These are phyloP conservation scores for Scopulariopsis brevicaulis DNA, from an alignment of 2,329 filamentous ascomycete species.

Conservation along the genomic window DNA sequence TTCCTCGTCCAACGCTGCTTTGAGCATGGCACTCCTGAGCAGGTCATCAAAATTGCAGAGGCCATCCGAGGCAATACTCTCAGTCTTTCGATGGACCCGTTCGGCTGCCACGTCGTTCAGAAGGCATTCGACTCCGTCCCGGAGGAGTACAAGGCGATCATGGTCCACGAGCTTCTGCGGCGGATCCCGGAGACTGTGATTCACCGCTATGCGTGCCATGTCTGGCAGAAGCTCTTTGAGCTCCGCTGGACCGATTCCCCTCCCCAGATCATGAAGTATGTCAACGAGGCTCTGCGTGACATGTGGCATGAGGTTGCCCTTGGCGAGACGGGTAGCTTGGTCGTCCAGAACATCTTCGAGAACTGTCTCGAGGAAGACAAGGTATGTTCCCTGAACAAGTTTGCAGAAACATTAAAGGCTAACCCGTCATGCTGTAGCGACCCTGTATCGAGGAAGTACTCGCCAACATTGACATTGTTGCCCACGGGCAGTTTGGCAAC, in stretches of 20 bases:
- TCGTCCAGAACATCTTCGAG: conserved; percentile 99
- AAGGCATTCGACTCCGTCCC: conserved; percentile 98
- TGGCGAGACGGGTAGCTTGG: conserved; percentile 92
- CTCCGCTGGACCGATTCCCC: conserved; percentile 90
- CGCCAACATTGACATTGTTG: conserved; percentile 87
- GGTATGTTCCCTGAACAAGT: conserved; percentile 34
- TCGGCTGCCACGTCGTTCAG: conserved; percentile 95
- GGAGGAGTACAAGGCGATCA: conserved; percentile 94
- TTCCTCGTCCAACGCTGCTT: conserved; percentile 98
- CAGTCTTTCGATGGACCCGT: conserved; percentile 94
- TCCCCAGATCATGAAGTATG: conserved; percentile 96
- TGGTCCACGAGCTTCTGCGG: conserved; percentile 95
- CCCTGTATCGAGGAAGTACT: conserved; percentile 96
- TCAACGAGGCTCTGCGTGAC: conserved; percentile 85
- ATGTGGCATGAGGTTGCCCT: conserved; percentile 99
- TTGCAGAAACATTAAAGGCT: conserved; percentile 6
- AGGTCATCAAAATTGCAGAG: conserved; percentile 89
- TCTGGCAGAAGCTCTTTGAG: conserved; percentile 99
- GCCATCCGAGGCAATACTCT: conserved; percentile 90
- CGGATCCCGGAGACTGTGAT: conserved; percentile 96
- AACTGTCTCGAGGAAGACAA: conserved; percentile 99
- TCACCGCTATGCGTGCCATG: conserved; percentile 96
- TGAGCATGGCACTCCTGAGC: conserved; percentile 90
- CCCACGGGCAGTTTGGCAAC: conserved; percentile 96
- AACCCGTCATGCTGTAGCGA: conserved; percentile 44